Evolutionary conservation across 805 yeast species (phyloP).

Genomic region (Metschnikowia proteae): DNA sequence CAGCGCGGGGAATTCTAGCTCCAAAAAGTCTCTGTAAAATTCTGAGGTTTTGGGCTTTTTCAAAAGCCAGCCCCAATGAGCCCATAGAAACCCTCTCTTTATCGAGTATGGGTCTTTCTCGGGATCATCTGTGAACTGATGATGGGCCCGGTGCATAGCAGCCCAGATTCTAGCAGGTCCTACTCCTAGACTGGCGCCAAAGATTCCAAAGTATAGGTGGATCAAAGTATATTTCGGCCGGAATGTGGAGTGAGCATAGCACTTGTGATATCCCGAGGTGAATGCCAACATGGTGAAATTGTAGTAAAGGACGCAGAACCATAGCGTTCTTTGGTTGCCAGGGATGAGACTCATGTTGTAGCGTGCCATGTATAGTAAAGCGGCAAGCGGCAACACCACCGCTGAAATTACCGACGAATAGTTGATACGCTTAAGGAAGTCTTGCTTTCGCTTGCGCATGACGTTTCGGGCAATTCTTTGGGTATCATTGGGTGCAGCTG

Average conservation of each 20-base stretch:
- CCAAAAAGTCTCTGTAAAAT: conserved; percentile 33
- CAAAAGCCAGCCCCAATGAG: conserved; percentile 88
- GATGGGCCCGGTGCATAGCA: conserved; percentile 83
- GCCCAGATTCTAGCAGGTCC: conserved; percentile 82
- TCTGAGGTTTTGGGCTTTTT: conserved; percentile 47
- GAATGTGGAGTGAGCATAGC: conserved; percentile 39
- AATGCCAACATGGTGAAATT: conserved; percentile 38
- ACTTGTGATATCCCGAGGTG: conserved; percentile 42
- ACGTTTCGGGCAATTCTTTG: conserved; percentile 27
- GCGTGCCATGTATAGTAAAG: conserved; percentile 25
- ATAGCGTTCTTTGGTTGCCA: conserved; percentile 24
- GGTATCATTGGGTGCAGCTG: conserved; percentile 12
- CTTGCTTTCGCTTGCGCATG: conserved; percentile 33
- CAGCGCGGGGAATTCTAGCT: conserved; percentile 31
- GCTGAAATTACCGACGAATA: conserved; percentile 32
- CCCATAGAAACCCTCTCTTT: conserved; percentile 73
- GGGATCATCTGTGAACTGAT: conserved; percentile 76
- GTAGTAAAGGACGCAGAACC: conserved; percentile 31
- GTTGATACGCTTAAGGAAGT: conserved; percentile 35
- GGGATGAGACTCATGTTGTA: conserved; percentile 25
- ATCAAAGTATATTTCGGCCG: conserved; percentile 30
- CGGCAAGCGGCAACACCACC: conserved; percentile 31
- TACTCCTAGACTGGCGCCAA: conserved; percentile 70
- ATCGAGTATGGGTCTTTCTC: conserved; percentile 86
- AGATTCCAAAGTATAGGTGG: conserved; percentile 48